phyloP scores from a whole-genome alignment of 192 early-diverging fungal species.

The Globomyces pollinis-pini region DNA sequence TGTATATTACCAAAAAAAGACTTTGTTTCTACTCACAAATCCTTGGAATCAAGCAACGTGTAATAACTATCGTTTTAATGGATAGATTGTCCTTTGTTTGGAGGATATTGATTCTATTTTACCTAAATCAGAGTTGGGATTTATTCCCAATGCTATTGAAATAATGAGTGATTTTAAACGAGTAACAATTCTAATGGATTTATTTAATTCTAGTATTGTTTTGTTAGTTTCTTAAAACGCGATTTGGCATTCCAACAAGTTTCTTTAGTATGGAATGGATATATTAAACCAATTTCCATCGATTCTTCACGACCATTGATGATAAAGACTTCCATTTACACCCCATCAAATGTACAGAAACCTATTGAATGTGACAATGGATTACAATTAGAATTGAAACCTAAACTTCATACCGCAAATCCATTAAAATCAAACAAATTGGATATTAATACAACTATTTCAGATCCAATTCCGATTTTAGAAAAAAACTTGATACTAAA shows the following conservation, averaged over 20 bases:
- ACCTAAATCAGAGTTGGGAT: constrained; percentile 28
- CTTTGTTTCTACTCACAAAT: constrained; percentile 38
- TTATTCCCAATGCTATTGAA: constrained; percentile 42
- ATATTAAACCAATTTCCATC: too few relatives aligned
- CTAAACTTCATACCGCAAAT: too few relatives aligned
- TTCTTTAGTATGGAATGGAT: constrained; percentile 16
- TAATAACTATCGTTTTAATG: not conserved
- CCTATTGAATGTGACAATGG: too few relatives aligned
- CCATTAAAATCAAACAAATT: too few relatives aligned
- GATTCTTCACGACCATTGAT: too few relatives aligned
- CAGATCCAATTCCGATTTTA: too few relatives aligned
- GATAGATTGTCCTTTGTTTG: constrained; percentile 17
- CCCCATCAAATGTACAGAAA: too few relatives aligned
- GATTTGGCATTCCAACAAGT: constrained; percentile 19
- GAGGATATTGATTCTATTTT: constrained; percentile 31
- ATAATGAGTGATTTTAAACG: constrained; percentile 13
- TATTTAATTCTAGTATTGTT: constrained; percentile 23
- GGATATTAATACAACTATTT: too few relatives aligned
- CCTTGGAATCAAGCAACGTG: constrained; percentile 28
- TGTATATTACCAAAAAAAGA: constrained; percentile 33
- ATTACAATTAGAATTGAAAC: too few relatives aligned
- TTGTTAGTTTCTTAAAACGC: constrained; percentile 35
- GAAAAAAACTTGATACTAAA: too few relatives aligned
- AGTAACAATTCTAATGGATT: too few relatives aligned
- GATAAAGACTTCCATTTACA: too few relatives aligned